Percentiles rank a stretch among this genome's conserved stretches.
These are phyloP conservation scores for Platanthera zijinensis DNA, from an alignment of 106 monocot genomes.

Conservation along the genomic window DNA sequence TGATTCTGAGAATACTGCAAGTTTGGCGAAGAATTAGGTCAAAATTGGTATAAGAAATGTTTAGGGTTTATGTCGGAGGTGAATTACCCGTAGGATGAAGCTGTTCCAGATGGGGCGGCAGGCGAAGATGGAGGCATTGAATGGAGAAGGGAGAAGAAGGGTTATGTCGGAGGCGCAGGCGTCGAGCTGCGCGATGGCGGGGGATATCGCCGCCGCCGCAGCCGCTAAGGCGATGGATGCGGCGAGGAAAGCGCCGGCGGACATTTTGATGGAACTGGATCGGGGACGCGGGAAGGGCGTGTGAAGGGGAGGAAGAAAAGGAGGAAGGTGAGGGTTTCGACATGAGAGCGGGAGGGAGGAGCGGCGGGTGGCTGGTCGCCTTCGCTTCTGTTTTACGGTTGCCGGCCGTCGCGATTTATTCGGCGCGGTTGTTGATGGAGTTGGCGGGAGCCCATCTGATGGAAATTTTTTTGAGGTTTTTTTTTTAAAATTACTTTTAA, in stretches of 20 bases:
- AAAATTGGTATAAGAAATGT: not conserved
- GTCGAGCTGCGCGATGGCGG: constrained; percentile 27
- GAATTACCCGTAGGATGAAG: constrained; percentile 36
- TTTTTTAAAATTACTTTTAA: not conserved
- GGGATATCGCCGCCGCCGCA: not conserved
- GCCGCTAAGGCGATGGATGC: not conserved
- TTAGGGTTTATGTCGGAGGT: no score
- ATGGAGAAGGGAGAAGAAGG: constrained; percentile 35
- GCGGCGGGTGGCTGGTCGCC: not conserved
- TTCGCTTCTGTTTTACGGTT: not conserved
- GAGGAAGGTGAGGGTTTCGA: not conserved
- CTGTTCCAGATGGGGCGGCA: constrained; percentile 48
- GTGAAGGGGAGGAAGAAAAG: not conserved
- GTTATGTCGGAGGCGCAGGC: constrained; percentile 28
- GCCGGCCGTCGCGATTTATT: not conserved
- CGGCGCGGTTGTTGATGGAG: not conserved
- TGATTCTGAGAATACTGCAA: constrained; percentile 30
- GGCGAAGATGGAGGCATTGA: constrained; percentile 29
- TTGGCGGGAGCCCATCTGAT: not conserved
- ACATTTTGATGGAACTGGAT: not conserved
- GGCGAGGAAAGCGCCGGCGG: not conserved
- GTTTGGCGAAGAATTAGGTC: not conserved
- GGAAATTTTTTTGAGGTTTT: not conserved
- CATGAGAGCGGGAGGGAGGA: not conserved
- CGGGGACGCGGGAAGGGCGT: not conserved